These are phyloP conservation scores for Puya raimondii DNA, from an alignment of 176 grass and related monocot species.

Conservation along the genomic window DNA sequence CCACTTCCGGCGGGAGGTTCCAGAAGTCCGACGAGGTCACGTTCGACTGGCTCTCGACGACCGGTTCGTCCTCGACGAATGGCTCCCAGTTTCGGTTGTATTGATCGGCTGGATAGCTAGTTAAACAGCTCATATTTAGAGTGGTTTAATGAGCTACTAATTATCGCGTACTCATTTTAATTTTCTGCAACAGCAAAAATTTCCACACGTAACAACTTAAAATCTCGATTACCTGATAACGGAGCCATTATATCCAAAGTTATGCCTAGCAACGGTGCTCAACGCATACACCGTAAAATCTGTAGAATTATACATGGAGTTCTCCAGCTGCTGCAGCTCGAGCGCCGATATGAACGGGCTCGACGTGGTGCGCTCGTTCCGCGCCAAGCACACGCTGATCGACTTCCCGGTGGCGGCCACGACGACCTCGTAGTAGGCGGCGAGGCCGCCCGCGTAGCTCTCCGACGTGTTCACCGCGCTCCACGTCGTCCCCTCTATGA, in stretches of 20 bases:
- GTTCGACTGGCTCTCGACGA: constrained; percentile 43
- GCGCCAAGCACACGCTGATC: constrained; percentile 64
- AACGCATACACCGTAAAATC: constrained; percentile 50
- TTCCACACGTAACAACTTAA: neutral
- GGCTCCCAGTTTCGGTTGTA: constrained; percentile 85
- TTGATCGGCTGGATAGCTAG: constrained; percentile 49
- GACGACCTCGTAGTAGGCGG: constrained; percentile 65
- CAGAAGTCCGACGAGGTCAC: constrained; percentile 49
- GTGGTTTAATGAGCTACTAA: neutral
- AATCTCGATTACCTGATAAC: constrained; percentile 33
- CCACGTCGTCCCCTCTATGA: constrained; percentile 72
- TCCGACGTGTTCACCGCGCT: constrained; percentile 50
- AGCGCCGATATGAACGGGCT: constrained; percentile 90
- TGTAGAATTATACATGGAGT: constrained; percentile 60
- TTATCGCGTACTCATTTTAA: too few species aligned
- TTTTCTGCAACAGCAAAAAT: too few species aligned
- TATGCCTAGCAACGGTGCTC: constrained; percentile 61
- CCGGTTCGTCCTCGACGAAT: constrained; percentile 32
- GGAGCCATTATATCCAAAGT: constrained; percentile 42
- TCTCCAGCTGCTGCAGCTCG: constrained; percentile 47
- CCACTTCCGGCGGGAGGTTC: constrained; percentile 56
- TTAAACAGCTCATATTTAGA: constrained; percentile 10
- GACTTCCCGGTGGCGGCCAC: constrained; percentile 26
- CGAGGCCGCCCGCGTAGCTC: constrained; percentile 40
- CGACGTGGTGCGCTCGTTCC: constrained; percentile 38